phyloP scores from a whole-genome alignment of 2,329 filamentous ascomycete genomes.

The Fusarium fujikuroi region DNA sequence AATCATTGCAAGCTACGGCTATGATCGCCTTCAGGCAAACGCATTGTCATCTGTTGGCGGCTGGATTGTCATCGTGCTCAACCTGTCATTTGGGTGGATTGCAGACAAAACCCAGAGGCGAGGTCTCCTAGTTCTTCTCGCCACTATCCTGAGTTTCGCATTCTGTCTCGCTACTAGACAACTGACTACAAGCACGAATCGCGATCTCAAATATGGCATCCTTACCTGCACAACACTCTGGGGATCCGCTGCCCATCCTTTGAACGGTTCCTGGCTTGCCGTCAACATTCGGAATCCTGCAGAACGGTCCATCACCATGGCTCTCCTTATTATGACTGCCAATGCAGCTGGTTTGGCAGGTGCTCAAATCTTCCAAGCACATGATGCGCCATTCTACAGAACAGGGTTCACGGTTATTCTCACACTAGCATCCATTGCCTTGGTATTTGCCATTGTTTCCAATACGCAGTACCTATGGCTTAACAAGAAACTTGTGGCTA shows the following conservation, averaged over 20 bases:
- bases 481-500: neutral
- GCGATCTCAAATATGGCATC: conserved; percentile 4
- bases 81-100: neutral
- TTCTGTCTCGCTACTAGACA: conserved; percentile 5
- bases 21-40: neutral
- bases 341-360: neutral
- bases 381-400: neutral
- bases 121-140: neutral
- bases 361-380: neutral
- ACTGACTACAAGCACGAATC: neutral
- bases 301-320: neutral
- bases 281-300: neutral
- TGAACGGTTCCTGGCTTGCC: neutral
- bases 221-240: neutral
- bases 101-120: neutral
- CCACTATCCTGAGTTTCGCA: neutral
- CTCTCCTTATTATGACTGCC: neutral
- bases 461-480: conserved; percentile 1
- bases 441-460: neutral
- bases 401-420: neutral
- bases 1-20: conserved; percentile 12
- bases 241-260: neutral
- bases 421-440: neutral
- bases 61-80: neutral
- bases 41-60: neutral